Conservation (phyloP, 2,329 filamentous ascomycete species). For the Penicillium aurantiogriseum region DNA sequence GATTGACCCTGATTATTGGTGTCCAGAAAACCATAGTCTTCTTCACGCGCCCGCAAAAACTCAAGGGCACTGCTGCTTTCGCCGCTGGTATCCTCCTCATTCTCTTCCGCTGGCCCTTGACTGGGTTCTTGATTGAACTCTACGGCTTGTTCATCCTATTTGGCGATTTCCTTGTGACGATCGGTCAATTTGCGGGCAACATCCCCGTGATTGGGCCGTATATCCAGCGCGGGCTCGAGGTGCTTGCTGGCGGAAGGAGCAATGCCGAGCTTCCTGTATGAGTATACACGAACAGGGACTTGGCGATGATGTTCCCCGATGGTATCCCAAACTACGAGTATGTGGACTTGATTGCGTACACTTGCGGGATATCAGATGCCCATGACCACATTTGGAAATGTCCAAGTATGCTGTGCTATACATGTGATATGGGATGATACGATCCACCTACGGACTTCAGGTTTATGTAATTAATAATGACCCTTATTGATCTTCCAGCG, state of each 20-base stretch:
- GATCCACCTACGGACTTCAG: constrained; percentile 5
- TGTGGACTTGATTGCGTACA: background rate
- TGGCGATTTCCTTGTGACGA: constrained; percentile 92
- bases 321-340: background rate
- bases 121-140: constrained; percentile 85
- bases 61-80: constrained; percentile 88
- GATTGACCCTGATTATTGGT: constrained; percentile 93
- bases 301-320: background rate
- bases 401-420: background rate
- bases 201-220: constrained; percentile 84
- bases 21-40: constrained; percentile 86
- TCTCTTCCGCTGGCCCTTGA: constrained; percentile 82
- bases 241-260: constrained; percentile 64
- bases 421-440: constrained; percentile 7
- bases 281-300: background rate
- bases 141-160: constrained; percentile 94
- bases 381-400: background rate
- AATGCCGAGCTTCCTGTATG: constrained; percentile 65
- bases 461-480: constrained; percentile 27
- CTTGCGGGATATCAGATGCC: background rate
- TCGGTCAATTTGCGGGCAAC: constrained; percentile 80
- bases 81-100: constrained; percentile 80
- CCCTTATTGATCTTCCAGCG: constrained; percentile 5
- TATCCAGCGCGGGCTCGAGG: constrained; percentile 71
- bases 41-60: constrained; percentile 91